phyloP scores from a whole-genome alignment of 2,329 filamentous ascomycete species.

The Didymella segeticola region DNA sequence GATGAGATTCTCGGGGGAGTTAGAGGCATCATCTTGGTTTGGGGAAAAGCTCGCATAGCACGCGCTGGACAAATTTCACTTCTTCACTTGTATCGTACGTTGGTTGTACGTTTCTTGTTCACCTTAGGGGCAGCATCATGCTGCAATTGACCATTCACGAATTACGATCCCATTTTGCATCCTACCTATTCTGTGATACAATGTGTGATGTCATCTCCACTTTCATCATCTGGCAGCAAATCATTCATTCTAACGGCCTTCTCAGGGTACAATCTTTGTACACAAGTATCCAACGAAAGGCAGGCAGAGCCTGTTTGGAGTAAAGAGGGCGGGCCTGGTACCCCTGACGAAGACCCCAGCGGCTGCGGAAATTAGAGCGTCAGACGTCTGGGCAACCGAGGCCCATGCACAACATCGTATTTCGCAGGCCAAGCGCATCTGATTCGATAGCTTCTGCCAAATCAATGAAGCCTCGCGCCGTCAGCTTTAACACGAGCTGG shows the following conservation, averaged over 20 bases:
- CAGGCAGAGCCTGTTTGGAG: not conserved
- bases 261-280: not conserved
- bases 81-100: conserved; percentile 27
- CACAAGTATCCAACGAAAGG: not conserved
- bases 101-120: conserved; percentile 31
- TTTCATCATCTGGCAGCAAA: not conserved
- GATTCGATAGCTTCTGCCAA: conserved; percentile 14
- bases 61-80: conserved; percentile 17
- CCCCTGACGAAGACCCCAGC: conserved; percentile 14
- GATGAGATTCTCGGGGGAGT: conserved; percentile 14
- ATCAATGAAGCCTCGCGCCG: conserved; percentile 7
- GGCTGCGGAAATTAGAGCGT: conserved; percentile 15
- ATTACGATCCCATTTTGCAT: conserved; percentile 20
- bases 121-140: conserved; percentile 17
- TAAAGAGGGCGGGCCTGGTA: not conserved
- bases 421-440: conserved; percentile 4
- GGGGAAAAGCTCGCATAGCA: conserved; percentile 18
- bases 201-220: conserved; percentile 3
- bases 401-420: conserved; percentile 9
- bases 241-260: not conserved
- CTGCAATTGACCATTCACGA: conserved; percentile 23
- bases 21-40: conserved; percentile 17
- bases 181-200: not conserved
- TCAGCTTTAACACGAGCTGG: conserved; percentile 6
- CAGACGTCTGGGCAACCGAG: conserved; percentile 7